A percentile compares a stretch with the other conserved stretches of the same genome.
phyloP scores from a whole-genome alignment of 2,329 filamentous ascomycete genomes.

The Ophiostoma australiae region DNA sequence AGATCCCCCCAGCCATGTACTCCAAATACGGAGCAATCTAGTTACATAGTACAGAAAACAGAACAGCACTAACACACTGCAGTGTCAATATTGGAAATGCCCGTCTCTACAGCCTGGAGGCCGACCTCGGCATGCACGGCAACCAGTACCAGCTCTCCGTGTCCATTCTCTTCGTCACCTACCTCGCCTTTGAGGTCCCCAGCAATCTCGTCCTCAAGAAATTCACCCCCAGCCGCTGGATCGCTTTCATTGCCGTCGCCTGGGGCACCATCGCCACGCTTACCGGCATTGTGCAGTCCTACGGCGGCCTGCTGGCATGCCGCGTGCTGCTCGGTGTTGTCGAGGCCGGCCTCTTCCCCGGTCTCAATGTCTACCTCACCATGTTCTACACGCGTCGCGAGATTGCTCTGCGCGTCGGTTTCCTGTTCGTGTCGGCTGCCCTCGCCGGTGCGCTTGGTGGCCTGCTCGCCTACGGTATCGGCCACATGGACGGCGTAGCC shows the following conservation, averaged over 20 bases:
- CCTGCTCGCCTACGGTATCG: conserved; percentile 21
- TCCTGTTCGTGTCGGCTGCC: conserved; percentile 21
- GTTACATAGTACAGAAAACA: background rate
- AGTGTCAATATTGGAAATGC: conserved; percentile 13
- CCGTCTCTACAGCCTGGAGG: conserved; percentile 2
- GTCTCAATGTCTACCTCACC: conserved; percentile 47
- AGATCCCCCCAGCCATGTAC: background rate
- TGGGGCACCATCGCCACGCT: conserved; percentile 12
- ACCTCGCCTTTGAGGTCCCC: conserved; percentile 10
- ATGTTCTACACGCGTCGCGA: conserved; percentile 25
- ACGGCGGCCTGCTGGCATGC: conserved; percentile 45
- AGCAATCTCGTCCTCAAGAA: conserved; percentile 11
- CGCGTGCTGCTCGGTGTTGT: conserved; percentile 54
- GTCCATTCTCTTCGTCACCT: conserved; percentile 9
- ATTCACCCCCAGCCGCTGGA: conserved; percentile 14
- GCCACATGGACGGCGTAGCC: conserved; percentile 17
- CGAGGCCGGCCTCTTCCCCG: conserved; percentile 58
- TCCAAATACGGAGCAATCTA: background rate
- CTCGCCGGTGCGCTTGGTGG: conserved; percentile 25
- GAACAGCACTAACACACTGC: background rate
- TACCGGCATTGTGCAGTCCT: background rate
- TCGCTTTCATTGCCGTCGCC: conserved; percentile 6
- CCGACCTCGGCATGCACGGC: conserved; percentile 12
- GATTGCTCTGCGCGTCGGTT: conserved; percentile 20
- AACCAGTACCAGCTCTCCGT: conserved; percentile 13